Conservation (phyloP, 106 monocot genomes). For the Allium cepa region DNA sequence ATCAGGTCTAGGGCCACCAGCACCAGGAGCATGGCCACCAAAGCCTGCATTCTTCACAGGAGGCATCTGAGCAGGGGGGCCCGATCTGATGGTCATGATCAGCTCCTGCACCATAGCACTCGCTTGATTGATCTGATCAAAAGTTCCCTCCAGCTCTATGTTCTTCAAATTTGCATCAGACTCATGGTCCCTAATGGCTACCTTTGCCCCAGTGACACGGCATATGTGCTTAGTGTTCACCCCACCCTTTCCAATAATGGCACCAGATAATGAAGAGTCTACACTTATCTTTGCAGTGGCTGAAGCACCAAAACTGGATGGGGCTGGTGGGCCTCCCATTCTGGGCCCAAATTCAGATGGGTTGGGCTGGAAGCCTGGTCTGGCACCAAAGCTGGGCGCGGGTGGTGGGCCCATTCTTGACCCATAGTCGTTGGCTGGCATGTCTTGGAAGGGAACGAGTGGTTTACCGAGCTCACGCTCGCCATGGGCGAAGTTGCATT, state of each 20-base stretch:
- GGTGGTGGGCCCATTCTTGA: conserved; percentile 14
- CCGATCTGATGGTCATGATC: conserved; percentile 37
- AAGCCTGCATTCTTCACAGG: neutral
- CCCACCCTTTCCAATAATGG: conserved; percentile 74
- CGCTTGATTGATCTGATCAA: conserved; percentile 73
- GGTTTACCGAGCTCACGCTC: conserved; percentile 62
- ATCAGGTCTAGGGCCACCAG: neutral
- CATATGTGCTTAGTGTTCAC: conserved; percentile 68
- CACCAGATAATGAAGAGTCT: conserved; percentile 73
- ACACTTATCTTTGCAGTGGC: conserved; percentile 80
- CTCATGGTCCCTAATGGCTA: conserved; percentile 69
- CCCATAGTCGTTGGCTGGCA: neutral
- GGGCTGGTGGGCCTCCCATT: conserved; percentile 12
- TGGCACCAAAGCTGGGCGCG: neutral
- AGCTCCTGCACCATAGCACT: conserved; percentile 55
- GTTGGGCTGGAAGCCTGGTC: too few species aligned
- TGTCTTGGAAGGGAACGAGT: conserved; percentile 11
- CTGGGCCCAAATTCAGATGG: neutral
- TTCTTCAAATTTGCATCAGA: conserved; percentile 56
- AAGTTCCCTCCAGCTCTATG: conserved; percentile 69
- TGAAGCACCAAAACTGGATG: conserved; percentile 53
- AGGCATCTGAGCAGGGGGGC: neutral
- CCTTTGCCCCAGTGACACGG: conserved; percentile 53
- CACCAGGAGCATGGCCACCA: neutral
- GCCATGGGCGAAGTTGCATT: conserved; percentile 67